Evolutionary conservation across 1,139 yeast genomes (phyloP).

Genomic region (Blastobotrys elegans): DNA sequence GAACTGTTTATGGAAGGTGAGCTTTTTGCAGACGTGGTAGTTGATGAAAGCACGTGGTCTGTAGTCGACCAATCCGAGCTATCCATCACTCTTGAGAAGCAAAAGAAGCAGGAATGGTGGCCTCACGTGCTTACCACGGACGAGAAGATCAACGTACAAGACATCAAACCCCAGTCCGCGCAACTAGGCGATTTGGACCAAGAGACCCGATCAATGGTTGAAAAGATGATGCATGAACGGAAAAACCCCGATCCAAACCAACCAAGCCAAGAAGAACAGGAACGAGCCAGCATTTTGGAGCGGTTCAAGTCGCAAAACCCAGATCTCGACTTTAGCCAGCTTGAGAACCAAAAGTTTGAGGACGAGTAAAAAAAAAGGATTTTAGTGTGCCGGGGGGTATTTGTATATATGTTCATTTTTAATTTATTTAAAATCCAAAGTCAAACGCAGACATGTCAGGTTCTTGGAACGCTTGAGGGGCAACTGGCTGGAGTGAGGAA

Average conservation of each 20-base stretch:
- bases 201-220: constrained; percentile 43
- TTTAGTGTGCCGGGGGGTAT: no score
- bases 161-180: constrained; percentile 40
- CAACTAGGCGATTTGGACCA: constrained; percentile 40
- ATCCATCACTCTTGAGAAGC: constrained; percentile 37
- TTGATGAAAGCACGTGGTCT: constrained; percentile 42
- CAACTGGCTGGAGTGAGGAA: constrained; percentile 38
- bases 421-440: constrained; percentile 44
- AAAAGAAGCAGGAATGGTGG: constrained; percentile 42
- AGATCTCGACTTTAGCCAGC: constrained; percentile 35
- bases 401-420: background rate
- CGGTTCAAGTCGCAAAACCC: constrained; percentile 42
- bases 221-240: constrained; percentile 46
- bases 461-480: constrained; percentile 58
- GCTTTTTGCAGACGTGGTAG: constrained; percentile 33
- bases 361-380: background rate
- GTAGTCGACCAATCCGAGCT: constrained; percentile 38
- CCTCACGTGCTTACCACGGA: constrained; percentile 42
- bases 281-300: constrained; percentile 34
- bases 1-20: constrained; percentile 33
- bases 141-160: constrained; percentile 40
- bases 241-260: constrained; percentile 38
- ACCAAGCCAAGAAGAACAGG: constrained; percentile 37
- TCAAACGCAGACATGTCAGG: constrained; percentile 79
- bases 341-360: constrained; percentile 1